A percentile compares a stretch with the other conserved stretches of the same genome.
Conservation (phyloP, 2,329 filamentous ascomycete species). For the Pseudogymnoascus sp. region DNA sequence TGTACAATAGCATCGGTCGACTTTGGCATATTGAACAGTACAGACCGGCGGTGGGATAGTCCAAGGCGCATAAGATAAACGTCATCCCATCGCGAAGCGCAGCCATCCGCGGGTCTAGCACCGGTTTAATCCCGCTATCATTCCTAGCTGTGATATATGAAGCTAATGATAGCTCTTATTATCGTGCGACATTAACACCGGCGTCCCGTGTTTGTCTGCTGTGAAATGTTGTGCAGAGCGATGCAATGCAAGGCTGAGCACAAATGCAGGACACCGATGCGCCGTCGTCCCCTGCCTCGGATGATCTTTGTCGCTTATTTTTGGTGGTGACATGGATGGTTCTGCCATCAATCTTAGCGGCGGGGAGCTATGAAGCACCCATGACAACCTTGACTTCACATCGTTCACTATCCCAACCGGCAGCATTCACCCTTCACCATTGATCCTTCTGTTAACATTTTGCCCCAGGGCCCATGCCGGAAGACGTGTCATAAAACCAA, state of each 20-base stretch:
- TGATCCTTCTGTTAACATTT: background rate
- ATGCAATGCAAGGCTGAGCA: background rate
- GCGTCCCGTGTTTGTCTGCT: conserved; percentile 6
- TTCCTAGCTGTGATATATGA: background rate
- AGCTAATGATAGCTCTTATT: background rate
- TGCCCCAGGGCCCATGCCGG: background rate
- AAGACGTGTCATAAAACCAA: conserved; percentile 7
- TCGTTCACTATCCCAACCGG: background rate
- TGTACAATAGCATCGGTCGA: background rate
- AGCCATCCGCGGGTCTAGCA: background rate
- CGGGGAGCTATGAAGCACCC: background rate
- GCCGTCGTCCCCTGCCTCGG: conserved; percentile 2
- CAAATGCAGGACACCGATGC: conserved; percentile 3
- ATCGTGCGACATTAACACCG: background rate
- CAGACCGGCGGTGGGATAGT: background rate
- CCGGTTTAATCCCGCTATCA: background rate
- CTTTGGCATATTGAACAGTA: background rate
- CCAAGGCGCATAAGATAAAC: background rate
- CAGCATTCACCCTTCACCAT: background rate
- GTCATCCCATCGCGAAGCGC: background rate
- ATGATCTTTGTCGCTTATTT: conserved; percentile 8
- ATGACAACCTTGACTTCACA: conserved; percentile 7
- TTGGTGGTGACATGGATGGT: conserved; percentile 1
- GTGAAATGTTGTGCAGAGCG: background rate
- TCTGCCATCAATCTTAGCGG: conserved; percentile 1